phyloP scores from a whole-genome alignment of 2,329 filamentous ascomycete species.

The Hymenoscyphus repandus region DNA sequence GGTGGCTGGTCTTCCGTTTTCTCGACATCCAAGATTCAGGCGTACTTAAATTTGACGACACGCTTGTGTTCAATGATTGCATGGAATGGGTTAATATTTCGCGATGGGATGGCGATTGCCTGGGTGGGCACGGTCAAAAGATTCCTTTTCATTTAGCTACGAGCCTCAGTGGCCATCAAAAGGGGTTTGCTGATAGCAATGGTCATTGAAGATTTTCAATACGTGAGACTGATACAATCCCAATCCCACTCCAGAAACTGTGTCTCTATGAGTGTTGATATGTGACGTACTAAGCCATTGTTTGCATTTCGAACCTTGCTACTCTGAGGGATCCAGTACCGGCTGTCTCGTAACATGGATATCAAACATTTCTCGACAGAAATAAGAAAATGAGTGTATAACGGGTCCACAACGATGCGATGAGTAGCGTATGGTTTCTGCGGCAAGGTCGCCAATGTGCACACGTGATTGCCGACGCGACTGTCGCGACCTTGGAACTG shows the following conservation, averaged over 20 bases:
- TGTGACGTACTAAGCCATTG: too few species aligned
- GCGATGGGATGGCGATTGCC: slow-evolving; percentile 25
- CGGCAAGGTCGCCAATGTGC: neutral
- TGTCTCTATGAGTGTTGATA: neutral
- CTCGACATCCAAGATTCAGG: slow-evolving; percentile 31
- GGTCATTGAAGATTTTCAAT: slow-evolving; percentile 31
- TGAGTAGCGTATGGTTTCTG: too few species aligned
- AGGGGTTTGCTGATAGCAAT: slow-evolving; percentile 28
- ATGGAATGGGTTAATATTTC: slow-evolving; percentile 32
- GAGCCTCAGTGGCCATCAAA: slow-evolving; percentile 29
- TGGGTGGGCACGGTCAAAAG: slow-evolving; percentile 31
- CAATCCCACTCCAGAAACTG: slow-evolving; percentile 20
- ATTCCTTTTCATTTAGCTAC: slow-evolving; percentile 28
- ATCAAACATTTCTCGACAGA: too few species aligned
- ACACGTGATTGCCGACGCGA: neutral
- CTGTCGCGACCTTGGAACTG: too few species aligned
- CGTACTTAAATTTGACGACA: slow-evolving; percentile 30
- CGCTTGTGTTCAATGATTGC: slow-evolving; percentile 30
- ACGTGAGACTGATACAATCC: slow-evolving; percentile 20
- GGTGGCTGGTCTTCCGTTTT: slow-evolving; percentile 31
- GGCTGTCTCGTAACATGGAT: too few species aligned
- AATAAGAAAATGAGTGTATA: too few species aligned
- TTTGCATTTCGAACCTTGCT: too few species aligned
- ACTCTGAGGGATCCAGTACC: too few species aligned
- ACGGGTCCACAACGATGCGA: too few species aligned